These are phyloP conservation scores for Lactarius psammicola DNA, from an alignment of 768 basidiomycete genomes.

Conservation along the genomic window DNA sequence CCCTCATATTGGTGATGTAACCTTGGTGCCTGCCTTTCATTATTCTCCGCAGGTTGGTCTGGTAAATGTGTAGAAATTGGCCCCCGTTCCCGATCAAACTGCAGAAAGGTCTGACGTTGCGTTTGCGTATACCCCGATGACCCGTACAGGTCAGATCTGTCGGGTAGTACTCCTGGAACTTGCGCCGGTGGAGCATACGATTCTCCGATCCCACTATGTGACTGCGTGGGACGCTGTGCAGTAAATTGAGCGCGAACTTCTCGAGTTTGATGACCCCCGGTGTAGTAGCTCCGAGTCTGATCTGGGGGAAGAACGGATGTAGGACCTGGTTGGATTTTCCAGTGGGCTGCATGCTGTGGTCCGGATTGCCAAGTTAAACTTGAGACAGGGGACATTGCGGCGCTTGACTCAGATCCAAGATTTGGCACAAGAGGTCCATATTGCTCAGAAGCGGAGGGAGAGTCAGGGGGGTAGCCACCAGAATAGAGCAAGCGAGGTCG, in stretches of 20 bases:
- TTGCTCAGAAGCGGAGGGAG: neutral
- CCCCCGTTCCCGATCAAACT: neutral
- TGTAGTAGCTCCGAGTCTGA: conserved; percentile 23
- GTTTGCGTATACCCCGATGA: neutral
- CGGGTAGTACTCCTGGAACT: neutral
- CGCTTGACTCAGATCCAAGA: neutral
- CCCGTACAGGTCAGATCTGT: conserved; percentile 7
- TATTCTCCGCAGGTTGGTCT: neutral
- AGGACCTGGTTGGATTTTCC: conserved; percentile 19
- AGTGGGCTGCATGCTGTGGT: conserved; percentile 13
- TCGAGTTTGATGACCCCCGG: conserved; percentile 4
- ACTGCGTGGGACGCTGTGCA: neutral
- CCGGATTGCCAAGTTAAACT: conserved; percentile 17
- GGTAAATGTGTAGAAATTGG: neutral
- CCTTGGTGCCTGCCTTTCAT: neutral
- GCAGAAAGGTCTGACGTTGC: neutral
- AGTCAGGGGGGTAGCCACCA: neutral
- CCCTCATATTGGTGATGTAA: neutral
- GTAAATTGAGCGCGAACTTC: conserved; percentile 1
- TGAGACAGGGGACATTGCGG: neutral
- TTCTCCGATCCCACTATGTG: neutral
- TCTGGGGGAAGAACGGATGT: conserved; percentile 30
- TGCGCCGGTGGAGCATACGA: neutral
- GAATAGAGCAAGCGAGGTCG: conserved; percentile 8
- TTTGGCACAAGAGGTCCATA: neutral